Conservation (phyloP, 23 red algal species). For the Cyanidium caldarium region DNA sequence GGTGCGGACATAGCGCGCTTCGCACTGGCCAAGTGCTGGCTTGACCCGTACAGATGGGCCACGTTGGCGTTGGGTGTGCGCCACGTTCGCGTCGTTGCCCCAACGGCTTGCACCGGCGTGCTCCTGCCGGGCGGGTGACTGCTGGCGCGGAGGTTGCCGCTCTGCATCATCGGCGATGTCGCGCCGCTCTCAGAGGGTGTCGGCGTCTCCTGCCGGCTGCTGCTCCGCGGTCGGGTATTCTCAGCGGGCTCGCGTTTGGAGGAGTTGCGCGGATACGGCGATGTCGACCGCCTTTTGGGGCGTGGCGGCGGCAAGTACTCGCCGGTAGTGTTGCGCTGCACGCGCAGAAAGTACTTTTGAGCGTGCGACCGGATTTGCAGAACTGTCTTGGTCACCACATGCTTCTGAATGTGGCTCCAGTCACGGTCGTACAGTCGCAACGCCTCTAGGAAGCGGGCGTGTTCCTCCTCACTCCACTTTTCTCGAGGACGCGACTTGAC, state of each 20-base stretch:
- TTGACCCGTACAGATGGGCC: neutral
- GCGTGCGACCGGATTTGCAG: slow-evolving; percentile 93
- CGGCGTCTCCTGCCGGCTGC: no score
- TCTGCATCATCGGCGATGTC: neutral
- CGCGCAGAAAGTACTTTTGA: slow-evolving; percentile 83
- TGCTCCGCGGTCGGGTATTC: neutral
- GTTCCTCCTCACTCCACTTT: slow-evolving; percentile 72
- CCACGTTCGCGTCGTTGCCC: neutral
- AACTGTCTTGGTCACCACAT: slow-evolving; percentile 85
- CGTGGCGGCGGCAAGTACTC: slow-evolving; percentile 94
- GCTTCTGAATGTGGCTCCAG: slow-evolving; percentile 81
- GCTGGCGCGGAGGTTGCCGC: neutral
- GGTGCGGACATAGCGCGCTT: slow-evolving; percentile 2
- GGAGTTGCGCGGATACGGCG: slow-evolving; percentile 20
- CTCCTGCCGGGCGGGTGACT: neutral
- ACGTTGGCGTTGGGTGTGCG: neutral
- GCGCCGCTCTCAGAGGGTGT: neutral
- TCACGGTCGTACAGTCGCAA: slow-evolving; percentile 59
- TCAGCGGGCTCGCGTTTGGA: neutral
- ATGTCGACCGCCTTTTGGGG: slow-evolving; percentile 35
- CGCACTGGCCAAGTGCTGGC: neutral
- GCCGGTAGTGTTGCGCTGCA: slow-evolving; percentile 74
- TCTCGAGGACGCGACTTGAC: slow-evolving; percentile 65
- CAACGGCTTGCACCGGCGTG: neutral
- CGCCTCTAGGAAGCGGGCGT: slow-evolving; percentile 72